phyloP scores from a whole-genome alignment of 768 basidiomycete species.

The Thelephora aurantiotincta region DNA sequence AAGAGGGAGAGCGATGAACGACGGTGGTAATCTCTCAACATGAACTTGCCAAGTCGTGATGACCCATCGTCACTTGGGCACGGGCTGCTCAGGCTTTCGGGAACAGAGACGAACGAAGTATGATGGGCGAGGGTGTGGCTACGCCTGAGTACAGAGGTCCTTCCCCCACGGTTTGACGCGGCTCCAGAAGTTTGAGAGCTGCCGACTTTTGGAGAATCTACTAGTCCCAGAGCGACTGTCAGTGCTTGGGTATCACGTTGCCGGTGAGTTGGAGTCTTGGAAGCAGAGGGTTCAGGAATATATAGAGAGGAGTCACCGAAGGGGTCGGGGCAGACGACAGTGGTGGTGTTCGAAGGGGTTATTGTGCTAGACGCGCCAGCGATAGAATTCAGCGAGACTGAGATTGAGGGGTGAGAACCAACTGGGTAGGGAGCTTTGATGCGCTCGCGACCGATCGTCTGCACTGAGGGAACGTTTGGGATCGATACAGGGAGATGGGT shows the following conservation, averaged over 20 bases:
- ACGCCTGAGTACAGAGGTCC: not conserved
- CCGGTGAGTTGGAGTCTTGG: slow-evolving; percentile 28
- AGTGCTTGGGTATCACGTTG: slow-evolving; percentile 25
- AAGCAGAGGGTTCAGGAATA: slow-evolving; percentile 14
- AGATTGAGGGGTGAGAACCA: slow-evolving; percentile 35
- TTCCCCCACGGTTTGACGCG: not conserved
- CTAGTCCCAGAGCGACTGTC: slow-evolving; percentile 24
- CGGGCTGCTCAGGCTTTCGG: slow-evolving; percentile 61
- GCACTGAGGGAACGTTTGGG: slow-evolving; percentile 13
- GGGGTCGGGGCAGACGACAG: slow-evolving; percentile 14
- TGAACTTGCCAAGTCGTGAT: slow-evolving; percentile 39
- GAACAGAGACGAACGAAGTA: slow-evolving; percentile 36
- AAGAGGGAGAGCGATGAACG: no score
- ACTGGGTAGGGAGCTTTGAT: slow-evolving; percentile 56
- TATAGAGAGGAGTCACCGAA: slow-evolving; percentile 21
- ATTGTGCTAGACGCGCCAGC: slow-evolving; percentile 9
- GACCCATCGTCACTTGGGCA: slow-evolving; percentile 35
- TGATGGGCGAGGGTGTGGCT: not conserved
- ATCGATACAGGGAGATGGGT: slow-evolving; percentile 12
- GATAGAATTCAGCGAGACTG: slow-evolving; percentile 12
- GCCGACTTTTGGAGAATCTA: slow-evolving; percentile 4
- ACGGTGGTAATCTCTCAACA: slow-evolving; percentile 42
- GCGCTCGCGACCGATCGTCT: slow-evolving; percentile 32
- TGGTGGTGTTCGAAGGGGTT: no score
- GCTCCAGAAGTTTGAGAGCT: no score